Evolutionary conservation across 2,329 filamentous ascomycete species (phyloP), one percentile per base, ranked within the genome.

Genomic region (Xylariaceae sp.): DNA sequence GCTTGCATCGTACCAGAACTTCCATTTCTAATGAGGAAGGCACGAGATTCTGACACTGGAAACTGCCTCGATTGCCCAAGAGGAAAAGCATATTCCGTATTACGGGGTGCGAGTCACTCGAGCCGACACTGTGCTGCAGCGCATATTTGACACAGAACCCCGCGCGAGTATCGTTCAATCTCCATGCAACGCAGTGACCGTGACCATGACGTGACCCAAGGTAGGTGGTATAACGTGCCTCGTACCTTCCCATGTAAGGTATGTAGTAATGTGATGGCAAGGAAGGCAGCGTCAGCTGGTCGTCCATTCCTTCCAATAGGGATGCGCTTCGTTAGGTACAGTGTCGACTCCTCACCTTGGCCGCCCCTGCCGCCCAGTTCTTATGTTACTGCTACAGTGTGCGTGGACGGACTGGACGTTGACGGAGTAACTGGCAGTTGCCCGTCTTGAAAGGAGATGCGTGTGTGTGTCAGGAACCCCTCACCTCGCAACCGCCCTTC

Each of bases 281-380:
- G 34, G 23, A 30, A 30, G 17, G 52, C 44, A 55, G 62, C 57
- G 68, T 69, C 68, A 71, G 68, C 67, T 67, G 68, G 64, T 64
- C 59, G 66, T 62, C 58, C 18, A 13, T 39, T 55, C 11, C 13
- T 44, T 53, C 17, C 51, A 39, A 39, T 45, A 45, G 42, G 17
- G n/a, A 51, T 37, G 23, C 35, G 17, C 51, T n/a, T 42, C 15
- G 37, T 42, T 30, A 30, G 34, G 51, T 39, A 15, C 51, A 5
- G 37, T 9, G 13, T 42, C 37, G 37, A 53, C 10, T 39, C 34
- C 37, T 44, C n/a, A 37, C 51, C 45, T n/a, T 18, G 17, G 23
- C 49, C 8, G 49, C 34, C 15, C n/a, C 30, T 50, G 35, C 35
- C 8, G 5, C 44, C 34, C 10, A 13, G n/a, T 55, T 48, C 30